phyloP scores from a whole-genome alignment of 1,139 yeast genomes.

The Lizanozyma gosingica region DNA sequence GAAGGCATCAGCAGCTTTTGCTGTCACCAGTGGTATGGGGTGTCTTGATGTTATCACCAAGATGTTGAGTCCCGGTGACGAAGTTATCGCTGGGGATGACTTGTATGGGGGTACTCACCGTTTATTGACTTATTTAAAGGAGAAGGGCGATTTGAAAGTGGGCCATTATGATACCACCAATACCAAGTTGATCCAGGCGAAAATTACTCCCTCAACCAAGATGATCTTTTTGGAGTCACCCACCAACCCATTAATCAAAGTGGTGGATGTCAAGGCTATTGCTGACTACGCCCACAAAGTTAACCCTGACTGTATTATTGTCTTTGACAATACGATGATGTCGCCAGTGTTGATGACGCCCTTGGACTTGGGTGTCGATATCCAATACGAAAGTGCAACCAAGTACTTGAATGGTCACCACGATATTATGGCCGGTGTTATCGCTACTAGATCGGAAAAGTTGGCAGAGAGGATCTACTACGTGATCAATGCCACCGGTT shows the following conservation, averaged over 20 bases:
- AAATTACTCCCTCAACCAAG: constrained; percentile 45
- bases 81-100: constrained; percentile 88
- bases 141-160: constrained; percentile 60
- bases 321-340: constrained; percentile 95
- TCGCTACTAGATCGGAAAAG: constrained; percentile 57
- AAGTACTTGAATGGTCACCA: constrained; percentile 91
- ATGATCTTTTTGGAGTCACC: constrained; percentile 84
- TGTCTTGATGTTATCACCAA: constrained; percentile 79
- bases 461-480: constrained; percentile 65
- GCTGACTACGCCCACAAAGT: constrained; percentile 56
- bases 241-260: constrained; percentile 84
- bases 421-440: constrained; percentile 90
- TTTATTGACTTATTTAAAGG: constrained; percentile 62
- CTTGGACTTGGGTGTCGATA: constrained; percentile 76
- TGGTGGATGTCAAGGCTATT: constrained; percentile 66
- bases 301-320: constrained; percentile 65
- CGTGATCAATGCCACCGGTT: constrained; percentile 82
- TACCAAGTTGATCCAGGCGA: constrained; percentile 46
- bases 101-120: constrained; percentile 90
- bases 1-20: constrained; percentile 64
- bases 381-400: constrained; percentile 89
- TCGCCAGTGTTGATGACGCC: constrained; percentile 84
- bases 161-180: constrained; percentile 79
- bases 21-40: constrained; percentile 90
- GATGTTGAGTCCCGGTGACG: constrained; percentile 66